phyloP scores from a whole-genome alignment of 208 protist species.

The Porcisia hertigi region DNA sequence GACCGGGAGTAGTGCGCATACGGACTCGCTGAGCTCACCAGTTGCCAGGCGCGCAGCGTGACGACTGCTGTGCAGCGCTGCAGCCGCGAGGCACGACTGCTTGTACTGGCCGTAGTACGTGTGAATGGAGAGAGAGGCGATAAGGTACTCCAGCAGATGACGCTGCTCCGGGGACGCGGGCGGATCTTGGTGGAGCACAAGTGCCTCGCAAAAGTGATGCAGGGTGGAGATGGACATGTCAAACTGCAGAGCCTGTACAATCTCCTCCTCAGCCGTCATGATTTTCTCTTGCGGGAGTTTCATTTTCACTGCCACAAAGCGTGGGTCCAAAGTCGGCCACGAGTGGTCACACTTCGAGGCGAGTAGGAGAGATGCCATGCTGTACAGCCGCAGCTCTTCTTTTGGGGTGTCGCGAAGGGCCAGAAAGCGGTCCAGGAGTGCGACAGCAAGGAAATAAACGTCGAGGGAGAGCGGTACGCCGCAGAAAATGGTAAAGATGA shows the following conservation, averaged over 20 bases:
- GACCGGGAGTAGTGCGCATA: constrained; percentile 42
- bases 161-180: constrained; percentile 48
- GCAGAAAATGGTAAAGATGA: constrained; percentile 34
- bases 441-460: constrained; percentile 79
- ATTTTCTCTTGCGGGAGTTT: constrained; percentile 82
- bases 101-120: constrained; percentile 59
- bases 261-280: constrained; percentile 44
- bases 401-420: constrained; percentile 48
- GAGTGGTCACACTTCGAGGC: constrained; percentile 99
- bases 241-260: constrained; percentile 52
- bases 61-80: constrained; percentile 68
- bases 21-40: constrained; percentile 36
- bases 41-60: constrained; percentile 37
- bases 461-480: constrained; percentile 50
- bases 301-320: constrained; percentile 75
- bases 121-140: constrained; percentile 55
- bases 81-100: constrained; percentile 57
- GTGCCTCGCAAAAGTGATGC: constrained; percentile 43
- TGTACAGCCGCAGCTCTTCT: constrained; percentile 53
- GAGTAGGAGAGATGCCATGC: constrained; percentile 93
- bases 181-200: constrained; percentile 74
- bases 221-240: constrained; percentile 49
- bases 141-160: constrained; percentile 53
- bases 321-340: constrained; percentile 91
- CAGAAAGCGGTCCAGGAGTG: constrained; percentile 86